A percentile compares a stretch with the other conserved stretches of the same genome.
These are phyloP conservation scores for Hypsizygus marmoreus DNA, from an alignment of 768 basidiomycete genomes.

Conservation along the genomic window DNA sequence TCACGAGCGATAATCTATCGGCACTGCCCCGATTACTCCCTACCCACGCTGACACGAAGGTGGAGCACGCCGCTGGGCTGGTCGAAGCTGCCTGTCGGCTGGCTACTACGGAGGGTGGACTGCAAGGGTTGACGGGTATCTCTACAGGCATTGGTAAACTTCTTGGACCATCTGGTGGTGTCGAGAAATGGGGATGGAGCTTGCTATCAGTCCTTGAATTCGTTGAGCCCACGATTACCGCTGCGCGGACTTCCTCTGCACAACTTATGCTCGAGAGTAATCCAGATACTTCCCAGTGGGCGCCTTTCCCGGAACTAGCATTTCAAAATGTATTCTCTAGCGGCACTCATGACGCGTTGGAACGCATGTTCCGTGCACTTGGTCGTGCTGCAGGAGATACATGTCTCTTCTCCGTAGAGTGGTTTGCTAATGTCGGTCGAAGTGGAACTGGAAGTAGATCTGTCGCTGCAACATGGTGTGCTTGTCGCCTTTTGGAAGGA, in stretches of 20 bases:
- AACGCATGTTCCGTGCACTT: conserved; percentile 71
- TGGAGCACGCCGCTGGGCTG: conserved; percentile 66
- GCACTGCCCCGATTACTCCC: conserved; percentile 73
- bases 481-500: conserved; percentile 76
- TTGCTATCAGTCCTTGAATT: conserved; percentile 84
- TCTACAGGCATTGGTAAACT: conserved; percentile 58
- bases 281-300: conserved; percentile 32
- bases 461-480: conserved; percentile 84
- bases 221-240: conserved; percentile 47
- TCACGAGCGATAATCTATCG: conserved; percentile 63
- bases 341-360: conserved; percentile 55
- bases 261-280: conserved; percentile 61
- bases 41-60: conserved; percentile 71
- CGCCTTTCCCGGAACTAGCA: conserved; percentile 58
- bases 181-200: conserved; percentile 93
- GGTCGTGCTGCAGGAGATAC: conserved; percentile 70
- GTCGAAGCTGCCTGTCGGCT: conserved; percentile 72
- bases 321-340: conserved; percentile 58
- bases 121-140: conserved; percentile 42
- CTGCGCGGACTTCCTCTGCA: conserved; percentile 49
- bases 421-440: conserved; percentile 65
- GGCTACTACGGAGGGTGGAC: conserved; percentile 23
- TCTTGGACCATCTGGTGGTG: conserved; percentile 78
- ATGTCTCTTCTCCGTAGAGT: conserved; percentile 78
- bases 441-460: conserved; percentile 45